phyloP scores from a whole-genome alignment of 441 rosid genomes.

The Pelargonium australe region DNA sequence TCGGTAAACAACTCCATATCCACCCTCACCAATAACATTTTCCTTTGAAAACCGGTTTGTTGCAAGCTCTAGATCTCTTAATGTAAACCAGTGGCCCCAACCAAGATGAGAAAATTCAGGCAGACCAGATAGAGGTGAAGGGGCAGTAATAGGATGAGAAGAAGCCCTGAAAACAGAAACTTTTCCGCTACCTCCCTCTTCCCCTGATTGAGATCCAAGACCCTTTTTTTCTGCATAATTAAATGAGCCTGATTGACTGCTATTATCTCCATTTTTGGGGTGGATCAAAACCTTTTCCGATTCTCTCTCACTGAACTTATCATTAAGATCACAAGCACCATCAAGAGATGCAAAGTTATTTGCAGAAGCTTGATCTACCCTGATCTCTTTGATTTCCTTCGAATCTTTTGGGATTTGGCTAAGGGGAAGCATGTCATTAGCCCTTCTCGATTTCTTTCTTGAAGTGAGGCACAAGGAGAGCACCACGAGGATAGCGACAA shows the following conservation, averaged over 20 bases:
- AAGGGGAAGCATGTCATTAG: conserved; percentile 46
- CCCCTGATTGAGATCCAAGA: conserved; percentile 17
- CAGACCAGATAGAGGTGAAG: conserved; percentile 72
- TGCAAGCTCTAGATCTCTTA: conserved; percentile 89
- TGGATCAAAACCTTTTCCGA: conserved; percentile 71
- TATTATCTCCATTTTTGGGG: conserved; percentile 53
- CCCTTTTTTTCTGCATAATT: conserved; percentile 41
- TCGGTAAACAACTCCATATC: conserved; percentile 82
- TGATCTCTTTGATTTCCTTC: conserved; percentile 86
- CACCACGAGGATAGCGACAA: conserved; percentile 51
- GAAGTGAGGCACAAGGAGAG: conserved; percentile 55
- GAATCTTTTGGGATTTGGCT: conserved; percentile 71
- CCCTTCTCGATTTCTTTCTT: conserved; percentile 59
- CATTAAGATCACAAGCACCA: conserved; percentile 44
- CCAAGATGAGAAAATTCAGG: conserved; percentile 87
- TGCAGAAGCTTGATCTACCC: conserved; percentile 60
- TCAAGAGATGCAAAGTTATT: conserved; percentile 53
- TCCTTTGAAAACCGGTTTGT: conserved; percentile 81
- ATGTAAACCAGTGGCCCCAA: conserved; percentile 99
- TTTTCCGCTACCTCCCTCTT: conserved; percentile 51
- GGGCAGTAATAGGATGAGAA: conserved; percentile 56
- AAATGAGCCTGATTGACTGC: conserved; percentile 59
- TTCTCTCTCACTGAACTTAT: conserved; percentile 52
- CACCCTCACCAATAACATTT: conserved; percentile 88
- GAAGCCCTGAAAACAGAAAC: conserved; percentile 48